These are phyloP conservation scores for Diospyros lotus DNA, from an alignment of 148 eudicot genomes.

Conservation along the genomic window DNA sequence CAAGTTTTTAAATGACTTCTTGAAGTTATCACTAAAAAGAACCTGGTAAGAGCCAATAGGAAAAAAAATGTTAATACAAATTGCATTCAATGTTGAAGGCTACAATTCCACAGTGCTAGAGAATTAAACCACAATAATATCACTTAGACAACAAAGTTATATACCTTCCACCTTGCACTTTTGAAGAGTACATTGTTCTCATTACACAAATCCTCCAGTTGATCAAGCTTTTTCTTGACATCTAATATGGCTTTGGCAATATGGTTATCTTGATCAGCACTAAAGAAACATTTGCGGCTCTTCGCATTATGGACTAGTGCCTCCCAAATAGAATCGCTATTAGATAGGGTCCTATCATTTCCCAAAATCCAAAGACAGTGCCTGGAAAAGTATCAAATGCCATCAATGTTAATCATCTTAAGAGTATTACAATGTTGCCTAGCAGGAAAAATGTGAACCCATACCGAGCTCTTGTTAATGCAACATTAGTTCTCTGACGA, in stretches of 20 bases:
- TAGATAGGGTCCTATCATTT: slow-evolving; percentile 33
- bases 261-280: slow-evolving; percentile 44
- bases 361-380: slow-evolving; percentile 65
- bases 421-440: no score
- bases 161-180: slow-evolving; percentile 52
- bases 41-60: slow-evolving; percentile 25
- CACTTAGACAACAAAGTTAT: background rate
- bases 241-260: slow-evolving; percentile 39
- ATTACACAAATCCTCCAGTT: slow-evolving; percentile 51
- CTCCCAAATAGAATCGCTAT: slow-evolving; percentile 2
- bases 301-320: no score
- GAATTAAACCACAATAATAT: background rate
- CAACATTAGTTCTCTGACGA: slow-evolving; percentile 56
- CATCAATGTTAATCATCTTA: no score
- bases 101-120: no score
- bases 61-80: no score
- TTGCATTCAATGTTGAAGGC: no score
- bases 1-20: slow-evolving; percentile 45
- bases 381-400: slow-evolving; percentile 9
- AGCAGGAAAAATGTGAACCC: slow-evolving; percentile 1
- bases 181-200: slow-evolving; percentile 38
- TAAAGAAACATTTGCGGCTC: slow-evolving; percentile 18
- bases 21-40: slow-evolving; percentile 50
- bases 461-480: slow-evolving; percentile 58
- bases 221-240: background rate